These are phyloP conservation scores for Barnettozyma populi DNA, from an alignment of 805 yeast genomes.

Conservation along the genomic window DNA sequence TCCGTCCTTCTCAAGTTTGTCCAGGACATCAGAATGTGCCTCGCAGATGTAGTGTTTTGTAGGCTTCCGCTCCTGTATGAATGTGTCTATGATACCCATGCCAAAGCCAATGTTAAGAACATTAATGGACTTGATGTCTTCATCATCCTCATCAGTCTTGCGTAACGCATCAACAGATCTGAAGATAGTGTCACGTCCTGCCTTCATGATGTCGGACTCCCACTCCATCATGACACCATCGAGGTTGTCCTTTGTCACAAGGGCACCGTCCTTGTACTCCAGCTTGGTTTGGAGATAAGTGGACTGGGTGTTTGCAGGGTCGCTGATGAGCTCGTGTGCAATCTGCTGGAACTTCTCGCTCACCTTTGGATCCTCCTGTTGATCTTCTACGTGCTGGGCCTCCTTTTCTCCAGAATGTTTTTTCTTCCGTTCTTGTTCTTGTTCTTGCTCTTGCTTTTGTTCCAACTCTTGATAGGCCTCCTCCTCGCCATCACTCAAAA, in stretches of 20 bases:
- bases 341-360: constrained; percentile 13
- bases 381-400: not conserved
- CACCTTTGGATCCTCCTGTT: constrained; percentile 16
- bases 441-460: constrained; percentile 13
- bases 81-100: constrained; percentile 89
- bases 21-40: constrained; percentile 89
- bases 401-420: constrained; percentile 12
- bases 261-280: constrained; percentile 60
- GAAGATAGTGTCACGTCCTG: constrained; percentile 74
- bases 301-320: constrained; percentile 60
- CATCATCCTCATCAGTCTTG: constrained; percentile 5
- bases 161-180: constrained; percentile 31
- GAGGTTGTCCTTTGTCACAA: constrained; percentile 62
- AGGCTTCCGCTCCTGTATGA: constrained; percentile 57
- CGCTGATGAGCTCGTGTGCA: constrained; percentile 28
- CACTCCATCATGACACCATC: constrained; percentile 99
- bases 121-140: constrained; percentile 35
- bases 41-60: constrained; percentile 82
- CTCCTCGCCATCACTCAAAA: constrained; percentile 36
- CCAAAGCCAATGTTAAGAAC: constrained; percentile 91
- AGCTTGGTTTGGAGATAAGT: constrained; percentile 62
- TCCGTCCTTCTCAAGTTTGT: constrained; percentile 63
- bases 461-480: constrained; percentile 23
- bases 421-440: constrained; percentile 1
- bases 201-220: constrained; percentile 79